Base-by-base conservation (phyloP, 2,329 filamentous ascomycete genomes). In the Paracoccidioides brasiliensis region DNA sequence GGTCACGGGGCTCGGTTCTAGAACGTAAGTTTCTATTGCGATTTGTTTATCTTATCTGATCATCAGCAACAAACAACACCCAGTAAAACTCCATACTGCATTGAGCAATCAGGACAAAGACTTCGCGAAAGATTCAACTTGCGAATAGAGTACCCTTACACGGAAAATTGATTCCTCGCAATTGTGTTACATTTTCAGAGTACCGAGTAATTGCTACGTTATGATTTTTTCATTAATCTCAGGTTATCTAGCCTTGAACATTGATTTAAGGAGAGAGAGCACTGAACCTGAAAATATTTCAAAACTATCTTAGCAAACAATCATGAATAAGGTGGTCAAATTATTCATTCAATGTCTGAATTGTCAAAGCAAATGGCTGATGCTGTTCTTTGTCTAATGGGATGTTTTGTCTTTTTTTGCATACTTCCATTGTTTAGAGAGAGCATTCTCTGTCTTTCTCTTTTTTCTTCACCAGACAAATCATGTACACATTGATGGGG, bases 41-140 rank as follows among this genome's bases (percentile, higher is more conserved):
- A n/a, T n/a, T n/a, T n/a, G n/a, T n/a, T 12, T 43, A 53, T 53
- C 52, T 53, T 45, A 53, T 53, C 52, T 45, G 52, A 53, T 53
- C 12, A 35, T 15, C n/a, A 12, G 9, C 22, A 22, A 22, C 22
- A n/a, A 35, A 42, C 40, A 53, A 33, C 51, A 5, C 8, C 14
- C 48, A 38, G 3, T 8, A 28, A 14, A 28, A 51, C 32, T 41
- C n/a, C n/a, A n/a, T n/a, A n/a, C 49, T 30, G 9, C 15, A 14
- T 52, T 41, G 10, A 14, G 38, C 1, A 41, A 52, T 52, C 5
- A 22, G 35, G 28, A 45, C 5, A 43, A 15, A 1, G 38, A 28
- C 35, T 10, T 50, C 14, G 22, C 22, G 22, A 22, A 22, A 22
- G 22, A 22, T 22, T 30, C 15, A 50, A 37, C 10, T 37, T 37